Evolutionary conservation across 225 moss, liverwort and hornwort genomes (phyloP), one percentile per base, ranked within the genome.

Genomic region (Straminergon stramineum): DNA sequence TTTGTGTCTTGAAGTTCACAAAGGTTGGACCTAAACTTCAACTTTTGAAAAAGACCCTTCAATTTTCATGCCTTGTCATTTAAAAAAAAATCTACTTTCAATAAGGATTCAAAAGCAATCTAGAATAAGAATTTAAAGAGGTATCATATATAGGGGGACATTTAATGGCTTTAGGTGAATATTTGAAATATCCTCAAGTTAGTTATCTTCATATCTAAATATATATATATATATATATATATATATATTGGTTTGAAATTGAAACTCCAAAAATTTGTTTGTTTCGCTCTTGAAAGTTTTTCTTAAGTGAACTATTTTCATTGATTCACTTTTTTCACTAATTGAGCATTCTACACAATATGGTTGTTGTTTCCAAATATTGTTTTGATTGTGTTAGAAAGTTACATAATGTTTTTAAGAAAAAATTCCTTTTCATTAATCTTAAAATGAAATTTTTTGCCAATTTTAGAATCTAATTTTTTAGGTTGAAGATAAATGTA

Each of bases 241-340:
- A n/a, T n/a, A n/a, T n/a, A 45, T 11, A 74, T 48, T 30, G 45
- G 45, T 45, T 74, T 74, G 17, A 45, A 10, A 45, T 0, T 2
- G 0, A 45, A 45, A 45, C 30, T 17, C 30, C 13, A 28, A 43
- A 15, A 35, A 13, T 22, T 14, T 41, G 7, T 71, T 41, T 48
- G 6, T 75, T 51, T 31, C 19, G 4, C 0, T 31, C 2, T 11
- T 51, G 6, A 7, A 10, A 1, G 0, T 0, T 8, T 17, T 45
- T 45, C 4, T 16, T 16, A 28, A 1, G 1, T 30, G 48, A 17
- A 0, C 7, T 3, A 48, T 45, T 48, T 71, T 48, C 18, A 48
- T 48, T 0, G 0, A 48, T 48, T 48, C 6, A 48, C 48, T 48
- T 48, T 18, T 75, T 48, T 48, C 23, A 75, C 11, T 30, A 48